A percentile compares a stretch with the other conserved stretches of the same genome.
Evolutionary conservation across 352 stramenopile genomes (phyloP).

Genomic region (Globisporangium acanthophoron): DNA sequence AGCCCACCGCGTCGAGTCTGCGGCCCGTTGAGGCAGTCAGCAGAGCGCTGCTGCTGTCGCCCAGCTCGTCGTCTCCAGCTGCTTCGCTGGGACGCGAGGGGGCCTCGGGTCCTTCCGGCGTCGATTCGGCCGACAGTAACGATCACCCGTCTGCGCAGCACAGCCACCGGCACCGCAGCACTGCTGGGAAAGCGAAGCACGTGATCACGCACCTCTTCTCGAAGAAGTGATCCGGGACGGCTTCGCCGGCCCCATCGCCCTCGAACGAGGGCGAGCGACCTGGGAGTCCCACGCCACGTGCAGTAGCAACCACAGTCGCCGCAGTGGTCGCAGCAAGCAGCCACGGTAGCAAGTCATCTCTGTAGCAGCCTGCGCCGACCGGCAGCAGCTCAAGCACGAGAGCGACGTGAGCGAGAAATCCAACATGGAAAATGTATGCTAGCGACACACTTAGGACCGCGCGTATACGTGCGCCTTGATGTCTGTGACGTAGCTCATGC

Average conservation of each 20-base stretch:
- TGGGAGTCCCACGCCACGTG: background rate
- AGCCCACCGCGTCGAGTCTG: conserved; percentile 5
- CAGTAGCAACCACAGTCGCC: background rate
- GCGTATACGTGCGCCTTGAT: conserved; percentile 85
- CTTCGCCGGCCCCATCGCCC: conserved; percentile 2
- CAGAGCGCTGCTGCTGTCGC: background rate
- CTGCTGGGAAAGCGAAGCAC: conserved; percentile 17
- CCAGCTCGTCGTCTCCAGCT: background rate
- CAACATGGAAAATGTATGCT: background rate
- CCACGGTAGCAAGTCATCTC: background rate
- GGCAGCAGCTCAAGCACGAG: background rate
- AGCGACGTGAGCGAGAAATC: background rate
- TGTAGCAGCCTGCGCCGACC: too few species aligned
- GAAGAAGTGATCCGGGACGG: conserved; percentile 10
- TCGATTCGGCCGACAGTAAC: background rate
- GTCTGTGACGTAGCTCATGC: conserved; percentile 85
- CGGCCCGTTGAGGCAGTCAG: conserved; percentile 3
- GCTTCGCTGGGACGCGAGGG: background rate
- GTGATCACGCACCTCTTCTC: conserved; percentile 17
- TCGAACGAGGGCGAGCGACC: conserved; percentile 3
- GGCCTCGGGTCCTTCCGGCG: too few species aligned
- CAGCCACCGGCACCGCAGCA: conserved; percentile 7
- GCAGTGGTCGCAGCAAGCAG: background rate
- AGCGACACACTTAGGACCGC: conserved; percentile 26
- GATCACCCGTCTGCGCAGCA: background rate